Evolutionary conservation across 2,329 filamentous ascomycete species (phyloP), one percentile per base, ranked within the genome.

Genomic region (Coniochaeta sp.): DNA sequence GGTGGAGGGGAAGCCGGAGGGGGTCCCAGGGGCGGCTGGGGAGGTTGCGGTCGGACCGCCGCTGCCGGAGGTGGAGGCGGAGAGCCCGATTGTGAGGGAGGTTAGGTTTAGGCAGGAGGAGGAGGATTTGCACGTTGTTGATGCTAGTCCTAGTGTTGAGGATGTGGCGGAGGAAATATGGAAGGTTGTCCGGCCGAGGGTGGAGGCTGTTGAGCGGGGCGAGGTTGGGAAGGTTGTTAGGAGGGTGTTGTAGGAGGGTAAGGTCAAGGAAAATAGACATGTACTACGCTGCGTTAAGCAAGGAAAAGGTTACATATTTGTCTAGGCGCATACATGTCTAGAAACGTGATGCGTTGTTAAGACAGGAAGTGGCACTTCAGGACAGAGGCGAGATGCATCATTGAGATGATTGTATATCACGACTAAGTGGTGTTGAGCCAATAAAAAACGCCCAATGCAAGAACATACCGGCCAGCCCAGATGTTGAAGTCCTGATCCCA

Each of bases 151-250:
- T 1, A 78, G 73, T 1, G 77, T 84, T 1, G 83, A 85, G 56
- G 84, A 81, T 61, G 83, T 88, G 7, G 77, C 77, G 6, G 79
- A 80, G 60, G 76, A 77, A 66, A 75, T 88, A 26, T 86, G 83
- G 84, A 71, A 69, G 47, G 75, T 78, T 63, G 81, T 83, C 0
- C 66, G 68, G 66, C 71, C 68, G n/a, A 74, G 77, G 60, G 68
- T 86, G 12, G 77, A 77, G 59, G 72, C 73, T 26, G 81, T 83
- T 16, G 79, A 81, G 64, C 74, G 74, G 59, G 81, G 82, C 0
- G 77, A 81, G 66, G 67, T 79, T 19, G 81, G 81, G 1, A 73
- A 64, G 34, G 67, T 64, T 24, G 78, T 83, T 57, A 77, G 82
- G 65, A 74, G 64, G 26, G 76, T 84, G 8, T 70, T 71, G 22